phyloP scores from a whole-genome alignment of 1,284 basidiomycete genomes.

The Heterobasidion parviporum region DNA sequence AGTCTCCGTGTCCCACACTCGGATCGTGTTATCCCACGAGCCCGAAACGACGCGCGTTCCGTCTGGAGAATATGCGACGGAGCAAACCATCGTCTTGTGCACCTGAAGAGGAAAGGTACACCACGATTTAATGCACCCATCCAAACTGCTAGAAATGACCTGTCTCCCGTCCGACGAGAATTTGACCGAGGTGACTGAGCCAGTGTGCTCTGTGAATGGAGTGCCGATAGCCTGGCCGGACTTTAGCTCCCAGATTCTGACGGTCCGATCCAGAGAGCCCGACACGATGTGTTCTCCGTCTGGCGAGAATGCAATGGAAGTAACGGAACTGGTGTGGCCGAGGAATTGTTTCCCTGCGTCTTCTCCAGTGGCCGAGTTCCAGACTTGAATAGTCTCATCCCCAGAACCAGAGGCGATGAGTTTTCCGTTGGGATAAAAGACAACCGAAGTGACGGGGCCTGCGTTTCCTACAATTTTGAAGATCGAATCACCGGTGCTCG shows the following conservation, averaged over 20 bases:
- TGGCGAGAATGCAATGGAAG: conserved; percentile 2
- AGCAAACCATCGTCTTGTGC: neutral
- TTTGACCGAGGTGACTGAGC: neutral
- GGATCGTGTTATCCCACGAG: neutral
- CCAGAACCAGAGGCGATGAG: conserved; percentile 3
- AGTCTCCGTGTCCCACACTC: neutral
- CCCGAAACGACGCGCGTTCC: neutral
- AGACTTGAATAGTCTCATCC: conserved; percentile 2
- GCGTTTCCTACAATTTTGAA: no score
- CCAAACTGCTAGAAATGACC: neutral
- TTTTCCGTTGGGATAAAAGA: neutral
- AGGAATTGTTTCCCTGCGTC: neutral
- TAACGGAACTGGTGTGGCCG: conserved; percentile 1
- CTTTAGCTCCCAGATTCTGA: conserved; percentile 6
- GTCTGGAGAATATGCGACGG: neutral
- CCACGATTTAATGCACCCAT: neutral
- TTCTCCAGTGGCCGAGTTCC: conserved; percentile 2
- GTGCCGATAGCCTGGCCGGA: neutral
- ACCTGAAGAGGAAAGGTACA: neutral
- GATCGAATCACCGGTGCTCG: neutral
- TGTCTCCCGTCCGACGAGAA: neutral
- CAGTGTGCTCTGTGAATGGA: neutral
- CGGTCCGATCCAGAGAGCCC: conserved; percentile 2
- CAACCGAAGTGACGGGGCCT: neutral
- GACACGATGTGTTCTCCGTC: conserved; percentile 6